Evolutionary conservation across 441 rosid genomes (phyloP).

Genomic region (Gossypium laxum): DNA sequence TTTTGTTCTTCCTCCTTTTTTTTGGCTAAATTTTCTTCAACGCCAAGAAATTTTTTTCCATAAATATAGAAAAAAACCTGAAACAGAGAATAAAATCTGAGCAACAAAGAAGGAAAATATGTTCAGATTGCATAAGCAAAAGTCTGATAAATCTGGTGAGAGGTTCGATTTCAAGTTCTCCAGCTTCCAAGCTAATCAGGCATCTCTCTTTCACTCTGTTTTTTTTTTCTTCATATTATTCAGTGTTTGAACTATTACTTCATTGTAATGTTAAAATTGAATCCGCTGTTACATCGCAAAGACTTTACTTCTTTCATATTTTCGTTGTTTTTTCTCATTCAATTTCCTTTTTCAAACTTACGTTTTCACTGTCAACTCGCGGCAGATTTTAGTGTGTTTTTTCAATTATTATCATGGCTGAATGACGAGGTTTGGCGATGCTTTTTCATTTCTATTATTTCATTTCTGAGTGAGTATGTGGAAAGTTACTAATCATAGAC

Average conservation of each 20-base stretch:
- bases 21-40: background rate
- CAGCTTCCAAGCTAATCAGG: conserved; percentile 35
- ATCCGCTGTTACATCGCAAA: conserved; percentile 5
- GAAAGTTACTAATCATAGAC: background rate
- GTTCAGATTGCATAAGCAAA: conserved; percentile 34
- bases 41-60: background rate
- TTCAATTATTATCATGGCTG: background rate
- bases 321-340: background rate
- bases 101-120: conserved; percentile 11
- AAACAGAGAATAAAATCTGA: background rate
- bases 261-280: background rate
- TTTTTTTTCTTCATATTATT: background rate
- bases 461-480: background rate
- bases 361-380: background rate
- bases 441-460: background rate
- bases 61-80: background rate
- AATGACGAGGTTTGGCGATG: background rate
- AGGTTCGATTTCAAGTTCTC: conserved; percentile 37
- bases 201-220: background rate
- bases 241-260: background rate
- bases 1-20: background rate
- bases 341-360: background rate
- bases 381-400: background rate
- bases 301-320: background rate
- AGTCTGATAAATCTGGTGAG: conserved; percentile 27